phyloP scores from a whole-genome alignment of 495 filamentous ascomycete genomes.

The Lophiotrema nucula region DNA sequence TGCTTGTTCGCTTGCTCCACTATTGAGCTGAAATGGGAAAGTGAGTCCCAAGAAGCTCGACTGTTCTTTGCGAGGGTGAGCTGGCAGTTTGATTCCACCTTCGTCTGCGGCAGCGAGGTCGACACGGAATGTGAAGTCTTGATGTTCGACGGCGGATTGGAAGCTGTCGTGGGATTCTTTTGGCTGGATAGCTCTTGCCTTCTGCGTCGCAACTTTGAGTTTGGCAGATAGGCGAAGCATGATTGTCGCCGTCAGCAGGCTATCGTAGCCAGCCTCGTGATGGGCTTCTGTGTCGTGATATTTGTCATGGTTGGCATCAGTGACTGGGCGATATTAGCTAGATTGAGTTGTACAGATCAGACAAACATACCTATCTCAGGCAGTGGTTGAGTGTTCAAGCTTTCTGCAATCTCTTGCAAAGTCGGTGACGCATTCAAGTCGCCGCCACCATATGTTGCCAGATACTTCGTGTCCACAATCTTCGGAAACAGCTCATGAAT shows the following conservation, averaged over 20 bases:
- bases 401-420: slow-evolving; percentile 51
- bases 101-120: background rate
- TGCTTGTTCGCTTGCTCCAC: background rate
- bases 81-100: too few relatives aligned
- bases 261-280: slow-evolving; percentile 76
- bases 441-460: slow-evolving; percentile 59
- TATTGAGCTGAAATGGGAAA: background rate
- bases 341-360: background rate
- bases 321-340: slow-evolving; percentile 36
- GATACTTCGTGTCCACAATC: slow-evolving; percentile 76
- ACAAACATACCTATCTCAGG: slow-evolving; percentile 50
- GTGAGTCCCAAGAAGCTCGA: background rate
- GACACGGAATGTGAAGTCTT: background rate
- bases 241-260: slow-evolving; percentile 64
- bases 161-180: background rate
- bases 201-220: slow-evolving; percentile 38
- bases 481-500: slow-evolving; percentile 62
- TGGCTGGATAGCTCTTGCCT: too few relatives aligned
- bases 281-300: slow-evolving; percentile 46
- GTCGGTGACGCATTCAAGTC: slow-evolving; percentile 52
- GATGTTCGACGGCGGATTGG: background rate
- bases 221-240: slow-evolving; percentile 61
- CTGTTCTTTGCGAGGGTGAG: too few relatives aligned
- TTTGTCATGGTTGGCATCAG: slow-evolving; percentile 48
- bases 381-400: slow-evolving; percentile 39